These are phyloP conservation scores for Penicillium sp. DNA, from an alignment of 2,329 filamentous ascomycete genomes.

Conservation along the genomic window DNA sequence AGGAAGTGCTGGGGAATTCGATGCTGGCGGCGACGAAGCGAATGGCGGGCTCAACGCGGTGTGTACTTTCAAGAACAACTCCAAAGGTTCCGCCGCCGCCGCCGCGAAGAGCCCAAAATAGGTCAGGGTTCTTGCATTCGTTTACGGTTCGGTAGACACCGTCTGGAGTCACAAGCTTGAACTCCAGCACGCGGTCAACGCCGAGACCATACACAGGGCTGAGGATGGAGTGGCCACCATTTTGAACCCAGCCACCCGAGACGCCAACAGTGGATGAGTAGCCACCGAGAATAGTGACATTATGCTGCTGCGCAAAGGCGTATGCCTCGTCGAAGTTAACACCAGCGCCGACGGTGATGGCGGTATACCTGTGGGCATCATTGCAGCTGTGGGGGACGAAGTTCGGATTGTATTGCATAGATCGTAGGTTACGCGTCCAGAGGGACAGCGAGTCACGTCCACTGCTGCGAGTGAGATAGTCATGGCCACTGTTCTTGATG, in stretches of 20 bases:
- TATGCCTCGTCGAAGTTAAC: not conserved
- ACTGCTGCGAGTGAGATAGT: constrained; percentile 36
- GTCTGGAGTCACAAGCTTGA: not conserved
- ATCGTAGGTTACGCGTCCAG: constrained; percentile 32
- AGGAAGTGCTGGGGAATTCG: not conserved
- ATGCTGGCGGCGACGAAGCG: not conserved
- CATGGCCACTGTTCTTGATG: constrained; percentile 40
- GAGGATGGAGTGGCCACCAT: not conserved
- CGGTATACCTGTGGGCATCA: not conserved
- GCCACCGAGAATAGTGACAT: not conserved
- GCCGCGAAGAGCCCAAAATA: not conserved
- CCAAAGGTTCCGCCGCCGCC: not conserved
- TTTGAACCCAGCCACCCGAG: not conserved
- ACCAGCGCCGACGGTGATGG: not conserved
- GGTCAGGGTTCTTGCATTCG: not conserved
- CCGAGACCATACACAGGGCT: not conserved
- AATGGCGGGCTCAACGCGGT: not conserved
- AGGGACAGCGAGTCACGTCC: constrained; percentile 30
- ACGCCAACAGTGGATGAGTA: not conserved
- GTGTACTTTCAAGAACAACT: not conserved
- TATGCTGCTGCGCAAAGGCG: not conserved
- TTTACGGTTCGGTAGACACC: not conserved
- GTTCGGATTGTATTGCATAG: constrained; percentile 7
- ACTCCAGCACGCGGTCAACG: not conserved
- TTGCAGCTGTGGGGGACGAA: not conserved